Base-by-base conservation (phyloP, 208 protist genomes). In the Trypanosoma avium region DNA sequence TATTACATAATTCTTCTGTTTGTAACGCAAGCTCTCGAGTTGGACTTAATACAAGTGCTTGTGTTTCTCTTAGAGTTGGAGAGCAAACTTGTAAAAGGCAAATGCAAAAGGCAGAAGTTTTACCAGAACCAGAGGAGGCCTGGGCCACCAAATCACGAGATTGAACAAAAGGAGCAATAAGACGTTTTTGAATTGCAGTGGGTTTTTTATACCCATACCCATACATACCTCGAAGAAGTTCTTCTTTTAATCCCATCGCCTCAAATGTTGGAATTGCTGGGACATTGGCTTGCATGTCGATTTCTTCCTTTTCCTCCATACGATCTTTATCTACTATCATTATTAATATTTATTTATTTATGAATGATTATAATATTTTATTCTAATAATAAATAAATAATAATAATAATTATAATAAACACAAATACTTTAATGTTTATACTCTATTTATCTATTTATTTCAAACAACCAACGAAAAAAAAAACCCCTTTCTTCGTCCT, bases 81-180 rank as follows among this genome's bases (percentile, higher is more conserved):
- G 98, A 80, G 58, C 98, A 89, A 0, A 62, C 56, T 70, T 97
- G 89, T 15, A 98, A 72, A n/a, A 93, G 76, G 64, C 86, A 84
- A 77, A 99, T 90, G 38, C 88, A 90, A 71, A 99, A 99, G 29
- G 97, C 98, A 21, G 97, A 97, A 8, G 98, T 99, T 84, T 99
- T 99, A 47, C 98, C 99, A 13, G 98, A 99, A 22, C 98, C 98
- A 1, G 98, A 99, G 62, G 98, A 98, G 8, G 98, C 97, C 92
- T 99, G 98, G 15, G 97, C 97, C 70, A 99, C 97, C 3, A 98
- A 73, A 67, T 99, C 97, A 6, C 85, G 79, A 0, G 96, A 92
- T 46, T 90, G 68, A 32, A 90, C 43, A 50, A 97, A 88, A 0
- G 94, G 97, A 30, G 92, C 63, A 71, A 99, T 99, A 32, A 97